phyloP scores from a whole-genome alignment of 2,329 filamentous ascomycete species.

The Aspergillus udagawae region DNA sequence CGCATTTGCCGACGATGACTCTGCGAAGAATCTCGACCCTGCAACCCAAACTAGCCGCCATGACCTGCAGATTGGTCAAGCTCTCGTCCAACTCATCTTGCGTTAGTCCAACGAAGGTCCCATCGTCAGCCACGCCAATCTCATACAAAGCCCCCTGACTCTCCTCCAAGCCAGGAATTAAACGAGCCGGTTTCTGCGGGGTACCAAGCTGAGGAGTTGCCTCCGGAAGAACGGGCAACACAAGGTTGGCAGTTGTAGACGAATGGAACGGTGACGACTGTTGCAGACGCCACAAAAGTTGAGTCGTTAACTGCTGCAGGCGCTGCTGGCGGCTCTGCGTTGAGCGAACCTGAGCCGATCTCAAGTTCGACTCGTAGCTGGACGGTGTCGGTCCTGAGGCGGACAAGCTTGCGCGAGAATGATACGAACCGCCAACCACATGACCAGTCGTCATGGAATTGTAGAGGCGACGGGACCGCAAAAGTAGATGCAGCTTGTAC shows the following conservation, averaged over 20 bases:
- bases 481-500: constrained; percentile 88
- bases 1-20: constrained; percentile 80
- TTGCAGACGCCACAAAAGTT: constrained; percentile 89
- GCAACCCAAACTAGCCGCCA: constrained; percentile 91
- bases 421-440: constrained; percentile 50
- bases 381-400: constrained; percentile 20
- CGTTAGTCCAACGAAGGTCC: constrained; percentile 80
- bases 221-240: constrained; percentile 72
- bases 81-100: constrained; percentile 92
- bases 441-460: constrained; percentile 64
- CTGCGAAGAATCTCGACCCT: constrained; percentile 74
- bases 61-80: constrained; percentile 74
- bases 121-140: constrained; percentile 93
- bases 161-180: constrained; percentile 77
- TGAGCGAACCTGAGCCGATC: constrained; percentile 46
- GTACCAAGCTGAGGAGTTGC: constrained; percentile 54
- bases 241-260: constrained; percentile 68
- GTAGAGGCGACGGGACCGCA: constrained; percentile 74
- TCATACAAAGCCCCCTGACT: constrained; percentile 92
- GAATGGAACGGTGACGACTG: constrained; percentile 91
- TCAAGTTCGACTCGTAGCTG: constrained; percentile 29
- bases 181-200: constrained; percentile 50
- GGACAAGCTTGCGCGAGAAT: constrained; percentile 33
- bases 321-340: constrained; percentile 74
- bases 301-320: constrained; percentile 87